Conservation (phyloP, 371 early-diverging fungal species). For the Parasitella parasitica region DNA sequence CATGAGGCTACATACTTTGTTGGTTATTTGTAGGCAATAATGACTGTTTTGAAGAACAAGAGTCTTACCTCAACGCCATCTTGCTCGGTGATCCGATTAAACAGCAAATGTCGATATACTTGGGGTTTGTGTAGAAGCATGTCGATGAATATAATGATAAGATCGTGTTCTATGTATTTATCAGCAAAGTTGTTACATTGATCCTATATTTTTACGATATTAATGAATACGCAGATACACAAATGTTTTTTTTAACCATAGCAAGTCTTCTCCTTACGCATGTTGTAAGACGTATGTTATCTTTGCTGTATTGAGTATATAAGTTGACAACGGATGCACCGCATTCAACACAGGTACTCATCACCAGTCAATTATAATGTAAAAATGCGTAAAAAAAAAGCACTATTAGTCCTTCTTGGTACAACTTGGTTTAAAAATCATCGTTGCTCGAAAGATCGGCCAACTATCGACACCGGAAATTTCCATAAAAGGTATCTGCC, state of each 20-base stretch:
- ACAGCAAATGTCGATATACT: constrained; percentile 88
- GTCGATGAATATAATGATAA: constrained; percentile 90
- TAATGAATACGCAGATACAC: background rate
- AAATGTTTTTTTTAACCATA: background rate
- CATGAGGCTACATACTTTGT: constrained; percentile 61
- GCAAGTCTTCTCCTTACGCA: constrained; percentile 77
- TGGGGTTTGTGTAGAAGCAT: constrained; percentile 90
- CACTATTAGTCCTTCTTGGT: too few relatives aligned
- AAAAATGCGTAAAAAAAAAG: too few relatives aligned
- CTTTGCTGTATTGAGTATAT: constrained; percentile 87
- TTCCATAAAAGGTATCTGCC: too few relatives aligned
- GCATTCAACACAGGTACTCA: constrained; percentile 84
- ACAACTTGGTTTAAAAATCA: too few relatives aligned
- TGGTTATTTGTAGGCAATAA: too few relatives aligned
- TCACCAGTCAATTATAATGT: background rate
- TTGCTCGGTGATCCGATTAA: constrained; percentile 67
- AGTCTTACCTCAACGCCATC: constrained; percentile 48
- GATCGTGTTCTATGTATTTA: constrained; percentile 93
- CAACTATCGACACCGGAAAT: too few relatives aligned
- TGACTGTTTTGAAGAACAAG: too few relatives aligned
- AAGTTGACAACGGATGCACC: constrained; percentile 73
- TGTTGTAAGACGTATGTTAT: constrained; percentile 85
- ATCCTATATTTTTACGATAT: constrained; percentile 36
- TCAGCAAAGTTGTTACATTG: constrained; percentile 86
- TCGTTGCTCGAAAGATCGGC: too few relatives aligned